These are phyloP conservation scores for Monilinia aucupariae DNA, from an alignment of 2,329 filamentous ascomycete species.

Conservation along the genomic window DNA sequence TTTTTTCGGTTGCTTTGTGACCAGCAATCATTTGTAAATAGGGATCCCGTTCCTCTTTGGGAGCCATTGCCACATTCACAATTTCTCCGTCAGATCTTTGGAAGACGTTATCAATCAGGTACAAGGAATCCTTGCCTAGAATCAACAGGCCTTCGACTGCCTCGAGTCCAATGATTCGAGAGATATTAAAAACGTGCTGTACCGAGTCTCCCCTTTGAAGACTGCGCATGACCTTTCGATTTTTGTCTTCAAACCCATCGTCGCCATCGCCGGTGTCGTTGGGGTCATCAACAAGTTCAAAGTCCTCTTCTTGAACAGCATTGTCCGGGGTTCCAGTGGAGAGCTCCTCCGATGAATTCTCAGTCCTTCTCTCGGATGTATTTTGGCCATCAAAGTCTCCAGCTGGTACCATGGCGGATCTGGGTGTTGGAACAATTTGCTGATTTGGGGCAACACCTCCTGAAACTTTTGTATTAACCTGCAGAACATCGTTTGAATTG, in stretches of 20 bases:
- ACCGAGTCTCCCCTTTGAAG: conserved; percentile 87
- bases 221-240: conserved; percentile 93
- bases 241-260: conserved; percentile 90
- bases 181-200: conserved; percentile 91
- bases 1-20: conserved; percentile 53
- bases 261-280: conserved; percentile 73
- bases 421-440: conserved; percentile 19
- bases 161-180: conserved; percentile 87
- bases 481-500: conserved; percentile 35
- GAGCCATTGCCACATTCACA: conserved; percentile 92
- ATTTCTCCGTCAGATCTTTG: conserved; percentile 93
- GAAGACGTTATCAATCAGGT: conserved; percentile 95
- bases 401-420: conserved; percentile 15
- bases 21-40: conserved; percentile 92
- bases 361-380: conserved; percentile 18
- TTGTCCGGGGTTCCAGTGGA: conserved; percentile 23
- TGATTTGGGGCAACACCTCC: conserved; percentile 6
- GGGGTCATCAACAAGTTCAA: conserved; percentile 91
- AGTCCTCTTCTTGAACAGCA: conserved; percentile 67
- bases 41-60: conserved; percentile 84
- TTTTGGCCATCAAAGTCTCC: conserved; percentile 17
- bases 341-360: conserved; percentile 19
- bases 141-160: conserved; percentile 91
- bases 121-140: conserved; percentile 83
- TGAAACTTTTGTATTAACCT: conserved; percentile 33